Percentiles rank a stretch among this genome's conserved stretches.
These are phyloP conservation scores for Lyophyllum semitale DNA, from an alignment of 768 basidiomycete species.

Conservation along the genomic window DNA sequence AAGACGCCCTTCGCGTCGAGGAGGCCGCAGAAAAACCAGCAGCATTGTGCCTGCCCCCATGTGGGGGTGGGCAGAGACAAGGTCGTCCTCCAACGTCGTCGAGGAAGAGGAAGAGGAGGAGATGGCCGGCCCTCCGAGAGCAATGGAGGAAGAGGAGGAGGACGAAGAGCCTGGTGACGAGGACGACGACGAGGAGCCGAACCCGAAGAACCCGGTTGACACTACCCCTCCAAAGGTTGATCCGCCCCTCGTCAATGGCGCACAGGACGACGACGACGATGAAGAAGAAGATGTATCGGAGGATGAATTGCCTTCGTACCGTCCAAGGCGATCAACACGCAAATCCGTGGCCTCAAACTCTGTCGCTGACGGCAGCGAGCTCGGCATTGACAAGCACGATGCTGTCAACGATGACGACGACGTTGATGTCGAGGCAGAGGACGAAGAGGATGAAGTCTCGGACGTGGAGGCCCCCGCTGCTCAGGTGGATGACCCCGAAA, in stretches of 20 bases:
- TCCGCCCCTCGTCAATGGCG: constrained; percentile 10
- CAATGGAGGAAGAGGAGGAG: constrained; percentile 67
- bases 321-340: constrained; percentile 11
- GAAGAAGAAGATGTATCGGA: constrained; percentile 15
- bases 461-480: constrained; percentile 11
- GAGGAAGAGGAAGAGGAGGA: constrained; percentile 59
- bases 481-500: constrained; percentile 16
- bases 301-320: constrained; percentile 15
- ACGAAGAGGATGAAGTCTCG: constrained; percentile 16
- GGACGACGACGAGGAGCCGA: constrained; percentile 35
- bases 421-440: constrained; percentile 15
- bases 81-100: constrained; percentile 34
- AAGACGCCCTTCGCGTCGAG: constrained; percentile 22
- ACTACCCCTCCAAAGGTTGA: constrained; percentile 18
- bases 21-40: constrained; percentile 31
- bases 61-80: constrained; percentile 83
- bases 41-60: constrained; percentile 77
- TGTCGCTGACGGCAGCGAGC: constrained; percentile 9
- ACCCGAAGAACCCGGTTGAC: background rate
- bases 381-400: constrained; percentile 9
- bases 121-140: constrained; percentile 44
- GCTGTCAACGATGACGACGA: constrained; percentile 13
- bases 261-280: constrained; percentile 16
- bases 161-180: constrained; percentile 39
- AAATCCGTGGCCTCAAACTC: constrained; percentile 4